phyloP scores from a whole-genome alignment of 176 grass and related monocot genomes.

The Chrysopogon serrulatus region DNA sequence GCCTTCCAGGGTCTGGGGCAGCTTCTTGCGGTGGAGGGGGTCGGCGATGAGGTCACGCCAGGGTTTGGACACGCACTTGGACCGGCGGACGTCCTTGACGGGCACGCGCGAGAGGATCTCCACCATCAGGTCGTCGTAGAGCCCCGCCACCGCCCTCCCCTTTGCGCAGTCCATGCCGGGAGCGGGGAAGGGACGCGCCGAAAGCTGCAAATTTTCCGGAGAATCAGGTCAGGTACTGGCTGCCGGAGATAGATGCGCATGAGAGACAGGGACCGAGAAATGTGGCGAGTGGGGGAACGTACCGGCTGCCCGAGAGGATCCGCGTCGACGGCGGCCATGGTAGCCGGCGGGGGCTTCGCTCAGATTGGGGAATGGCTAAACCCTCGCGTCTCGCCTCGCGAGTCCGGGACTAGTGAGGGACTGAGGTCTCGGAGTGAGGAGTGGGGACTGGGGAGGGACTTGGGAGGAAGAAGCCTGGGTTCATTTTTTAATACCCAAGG shows the following conservation, averaged over 20 bases:
- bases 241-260: too few relatives aligned
- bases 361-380: too few relatives aligned
- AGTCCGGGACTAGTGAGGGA: too few relatives aligned
- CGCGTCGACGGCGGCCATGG: too few relatives aligned
- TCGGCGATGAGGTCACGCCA: slow-evolving; percentile 10
- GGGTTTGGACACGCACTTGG: not conserved
- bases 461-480: too few relatives aligned
- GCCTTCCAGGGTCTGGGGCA: not conserved
- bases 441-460: too few relatives aligned
- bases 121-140: not conserved
- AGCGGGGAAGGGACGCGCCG: not conserved
- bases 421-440: too few relatives aligned
- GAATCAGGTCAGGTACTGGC: not conserved
- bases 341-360: too few relatives aligned
- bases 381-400: too few relatives aligned
- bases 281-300: too few relatives aligned
- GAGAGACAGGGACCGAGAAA: too few relatives aligned
- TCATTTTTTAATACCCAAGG: too few relatives aligned
- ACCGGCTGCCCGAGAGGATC: not conserved
- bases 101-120: not conserved
- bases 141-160: not conserved
- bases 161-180: not conserved
- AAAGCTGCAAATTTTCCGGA: not conserved
- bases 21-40: not conserved
- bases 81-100: not conserved